These are phyloP conservation scores for Lepidium africanum DNA, from an alignment of 345 rosid genomes.

Conservation along the genomic window DNA sequence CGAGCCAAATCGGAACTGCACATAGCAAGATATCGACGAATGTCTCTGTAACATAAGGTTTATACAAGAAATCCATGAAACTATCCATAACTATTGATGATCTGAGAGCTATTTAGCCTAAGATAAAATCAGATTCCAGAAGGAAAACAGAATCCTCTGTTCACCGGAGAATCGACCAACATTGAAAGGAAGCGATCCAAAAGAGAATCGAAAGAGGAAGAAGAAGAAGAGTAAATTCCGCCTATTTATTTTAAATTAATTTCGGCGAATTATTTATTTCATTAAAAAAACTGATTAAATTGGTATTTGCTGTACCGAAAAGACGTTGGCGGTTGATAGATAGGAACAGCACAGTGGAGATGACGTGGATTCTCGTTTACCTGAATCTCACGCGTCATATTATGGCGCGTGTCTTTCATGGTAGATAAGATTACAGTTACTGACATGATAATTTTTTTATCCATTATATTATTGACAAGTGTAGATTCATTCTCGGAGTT, in stretches of 20 bases:
- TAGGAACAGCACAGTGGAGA: constrained; percentile 13
- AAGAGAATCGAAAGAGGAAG: constrained; percentile 7
- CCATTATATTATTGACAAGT: too few species aligned
- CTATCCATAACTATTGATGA: constrained; percentile 45
- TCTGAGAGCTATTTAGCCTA: background rate
- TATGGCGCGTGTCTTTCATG: background rate
- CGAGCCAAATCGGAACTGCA: constrained; percentile 95
- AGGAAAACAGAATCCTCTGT: background rate
- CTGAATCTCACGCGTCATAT: background rate
- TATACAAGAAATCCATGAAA: constrained; percentile 51
- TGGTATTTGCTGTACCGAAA: constrained; percentile 17
- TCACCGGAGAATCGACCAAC: constrained; percentile 9
- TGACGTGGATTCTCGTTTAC: constrained; percentile 12
- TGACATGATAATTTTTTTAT: background rate
- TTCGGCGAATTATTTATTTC: background rate
- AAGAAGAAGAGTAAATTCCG: background rate
- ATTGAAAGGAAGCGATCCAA: background rate
- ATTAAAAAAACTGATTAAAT: background rate
- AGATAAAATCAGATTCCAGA: background rate
- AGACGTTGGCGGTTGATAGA: constrained; percentile 22
- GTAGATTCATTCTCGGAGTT: too few species aligned
- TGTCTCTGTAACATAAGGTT: constrained; percentile 69
- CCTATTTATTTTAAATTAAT: background rate
- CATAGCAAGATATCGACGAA: constrained; percentile 86
- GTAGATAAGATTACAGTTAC: background rate